A percentile compares a stretch with the other conserved stretches of the same genome.
Conservation (phyloP, 345 rosid genomes). For the Lepidium africanum region DNA sequence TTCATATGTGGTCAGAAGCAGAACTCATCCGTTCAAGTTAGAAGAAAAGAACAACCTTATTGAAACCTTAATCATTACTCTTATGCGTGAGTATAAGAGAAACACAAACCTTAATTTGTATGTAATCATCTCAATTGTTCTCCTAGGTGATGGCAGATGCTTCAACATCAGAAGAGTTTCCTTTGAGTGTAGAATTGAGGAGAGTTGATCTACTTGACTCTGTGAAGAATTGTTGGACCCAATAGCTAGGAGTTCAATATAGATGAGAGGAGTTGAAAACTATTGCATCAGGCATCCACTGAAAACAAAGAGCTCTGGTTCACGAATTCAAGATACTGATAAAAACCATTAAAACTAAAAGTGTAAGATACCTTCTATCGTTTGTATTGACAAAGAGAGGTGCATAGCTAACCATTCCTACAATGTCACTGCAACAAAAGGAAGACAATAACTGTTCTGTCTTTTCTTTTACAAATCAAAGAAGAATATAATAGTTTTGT, state of each 20-base stretch:
- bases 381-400: constrained; percentile 78
- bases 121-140: constrained; percentile 31
- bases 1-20: background rate
- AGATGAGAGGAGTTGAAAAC: constrained; percentile 61
- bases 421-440: constrained; percentile 58
- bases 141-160: constrained; percentile 67
- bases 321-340: background rate
- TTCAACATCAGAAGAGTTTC: constrained; percentile 40
- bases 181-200: constrained; percentile 39
- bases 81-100: background rate
- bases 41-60: no score
- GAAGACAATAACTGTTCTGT: background rate
- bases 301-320: background rate
- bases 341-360: background rate
- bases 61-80: no score
- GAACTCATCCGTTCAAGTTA: background rate
- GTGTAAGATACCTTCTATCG: constrained; percentile 47
- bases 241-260: constrained; percentile 96
- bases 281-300: constrained; percentile 95
- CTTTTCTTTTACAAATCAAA: background rate
- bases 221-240: constrained; percentile 69
- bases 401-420: constrained; percentile 89
- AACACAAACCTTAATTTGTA: constrained; percentile 59
- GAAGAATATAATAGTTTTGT: background rate
- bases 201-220: constrained; percentile 78